Evolutionary conservation across 257 asterid species (phyloP).

Genomic region (Przewalskia tangutica): DNA sequence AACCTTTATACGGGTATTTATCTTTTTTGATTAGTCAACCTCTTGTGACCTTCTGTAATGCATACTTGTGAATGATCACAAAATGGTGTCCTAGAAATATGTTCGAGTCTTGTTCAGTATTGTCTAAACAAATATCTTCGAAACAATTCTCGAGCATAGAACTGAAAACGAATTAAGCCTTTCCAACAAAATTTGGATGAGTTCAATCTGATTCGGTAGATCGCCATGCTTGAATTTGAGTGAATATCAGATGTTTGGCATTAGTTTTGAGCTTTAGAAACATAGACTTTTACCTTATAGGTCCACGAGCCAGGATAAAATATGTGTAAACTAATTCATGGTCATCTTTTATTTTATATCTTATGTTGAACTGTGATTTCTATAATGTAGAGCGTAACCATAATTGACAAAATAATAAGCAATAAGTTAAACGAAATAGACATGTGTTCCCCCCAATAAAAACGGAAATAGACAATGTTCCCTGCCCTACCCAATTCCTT

Average conservation of each 20-base stretch:
- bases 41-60: background rate
- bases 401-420: background rate
- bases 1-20: slow-evolving; percentile 82
- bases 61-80: background rate
- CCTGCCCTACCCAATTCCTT: background rate
- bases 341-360: background rate
- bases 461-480: background rate
- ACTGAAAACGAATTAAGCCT: background rate
- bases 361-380: background rate
- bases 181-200: background rate
- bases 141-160: background rate
- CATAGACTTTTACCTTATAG: background rate
- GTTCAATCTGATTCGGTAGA: background rate
- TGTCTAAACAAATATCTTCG: background rate
- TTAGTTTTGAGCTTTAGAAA: background rate
- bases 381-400: background rate
- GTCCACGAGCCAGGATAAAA: background rate
- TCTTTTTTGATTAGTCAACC: slow-evolving; percentile 2
- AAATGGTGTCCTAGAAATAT: background rate
- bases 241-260: background rate
- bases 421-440: background rate
- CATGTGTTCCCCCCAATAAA: background rate
- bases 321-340: background rate
- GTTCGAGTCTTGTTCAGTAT: background rate
- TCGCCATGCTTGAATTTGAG: background rate